Evolutionary conservation across 169 alveolate species (phyloP).

Genomic region (Theileria equi): DNA sequence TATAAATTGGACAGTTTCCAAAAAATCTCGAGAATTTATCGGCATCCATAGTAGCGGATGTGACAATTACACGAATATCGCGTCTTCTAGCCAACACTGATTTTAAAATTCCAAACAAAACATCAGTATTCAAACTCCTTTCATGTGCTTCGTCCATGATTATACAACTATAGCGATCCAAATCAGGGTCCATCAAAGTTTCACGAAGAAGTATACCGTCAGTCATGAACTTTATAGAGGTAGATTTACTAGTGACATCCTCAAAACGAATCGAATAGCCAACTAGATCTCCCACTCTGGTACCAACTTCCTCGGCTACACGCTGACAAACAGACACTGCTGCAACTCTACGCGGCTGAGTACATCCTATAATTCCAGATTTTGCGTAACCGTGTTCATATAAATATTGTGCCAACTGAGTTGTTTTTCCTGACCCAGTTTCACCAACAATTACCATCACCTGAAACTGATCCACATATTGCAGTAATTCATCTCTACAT

Average conservation of each 20-base stretch:
- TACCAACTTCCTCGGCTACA: slow-evolving; percentile 97
- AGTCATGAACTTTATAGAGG: slow-evolving; percentile 98
- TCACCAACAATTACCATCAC: slow-evolving; percentile 98
- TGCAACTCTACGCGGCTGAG: slow-evolving; percentile 99
- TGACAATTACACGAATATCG: slow-evolving; percentile 95
- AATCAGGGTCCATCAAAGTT: slow-evolving; percentile 95
- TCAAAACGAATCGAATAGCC: slow-evolving; percentile 99
- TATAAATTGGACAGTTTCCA: slow-evolving; percentile 97
- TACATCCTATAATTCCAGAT: slow-evolving; percentile 97
- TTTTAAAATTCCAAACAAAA: slow-evolving; percentile 96
- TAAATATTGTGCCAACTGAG: slow-evolving; percentile 94
- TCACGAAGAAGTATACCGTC: slow-evolving; percentile 99
- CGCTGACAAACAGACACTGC: slow-evolving; percentile 99
- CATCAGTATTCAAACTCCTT: slow-evolving; percentile 98
- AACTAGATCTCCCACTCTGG: slow-evolving; percentile 92
- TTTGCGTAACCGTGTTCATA: slow-evolving; percentile 92
- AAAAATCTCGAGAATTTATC: slow-evolving; percentile 95
- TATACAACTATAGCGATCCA: slow-evolving; percentile 94
- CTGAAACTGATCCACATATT: slow-evolving; percentile 67
- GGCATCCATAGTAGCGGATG: slow-evolving; percentile 99
- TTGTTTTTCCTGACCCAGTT: slow-evolving; percentile 99
- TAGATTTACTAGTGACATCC: slow-evolving; percentile 91
- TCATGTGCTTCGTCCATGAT: slow-evolving; percentile 99
- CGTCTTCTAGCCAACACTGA: slow-evolving; percentile 91
- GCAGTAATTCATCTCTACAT: slow-evolving; percentile 70